These are phyloP conservation scores for Cylindrotheca fusiformis DNA, from an alignment of 108 stramenopile genomes.

Conservation along the genomic window DNA sequence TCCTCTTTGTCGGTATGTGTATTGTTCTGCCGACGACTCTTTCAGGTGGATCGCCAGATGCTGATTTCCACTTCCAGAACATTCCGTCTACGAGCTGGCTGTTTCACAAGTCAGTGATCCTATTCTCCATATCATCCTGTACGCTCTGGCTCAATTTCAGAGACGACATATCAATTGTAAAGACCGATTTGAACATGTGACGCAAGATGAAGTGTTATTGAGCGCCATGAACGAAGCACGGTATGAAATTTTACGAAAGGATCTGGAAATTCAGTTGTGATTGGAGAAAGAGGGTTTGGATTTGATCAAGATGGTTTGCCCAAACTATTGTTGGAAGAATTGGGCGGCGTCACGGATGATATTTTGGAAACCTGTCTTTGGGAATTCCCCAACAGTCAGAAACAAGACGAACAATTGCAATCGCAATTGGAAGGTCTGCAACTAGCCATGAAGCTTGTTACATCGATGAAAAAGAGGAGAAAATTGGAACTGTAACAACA, in stretches of 20 bases:
- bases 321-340: constrained; percentile 17
- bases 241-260: constrained; percentile 40
- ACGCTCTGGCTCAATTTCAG: no score
- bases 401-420: constrained; percentile 19
- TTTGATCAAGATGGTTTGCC: constrained; percentile 36
- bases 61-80: no score
- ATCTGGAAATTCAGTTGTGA: constrained; percentile 42
- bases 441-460: constrained; percentile 21
- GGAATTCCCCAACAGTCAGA: constrained; percentile 16
- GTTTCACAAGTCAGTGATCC: no score
- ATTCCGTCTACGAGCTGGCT: no score
- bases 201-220: constrained; percentile 63
- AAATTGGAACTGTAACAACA: no score
- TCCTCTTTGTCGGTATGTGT: no score
- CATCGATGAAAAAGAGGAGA: constrained; percentile 3
- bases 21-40: no score
- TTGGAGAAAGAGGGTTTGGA: constrained; percentile 30
- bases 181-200: no score
- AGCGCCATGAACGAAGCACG: constrained; percentile 48
- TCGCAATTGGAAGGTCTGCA: constrained; percentile 28
- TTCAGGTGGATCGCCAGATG: no score
- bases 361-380: constrained; percentile 21
- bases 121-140: no score
- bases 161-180: no score
- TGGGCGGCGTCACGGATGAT: constrained; percentile 31